A percentile compares a stretch with the other conserved stretches of the same genome.
These are phyloP conservation scores for Pisolithus marmoratus DNA, from an alignment of 768 basidiomycete genomes.

Conservation along the genomic window DNA sequence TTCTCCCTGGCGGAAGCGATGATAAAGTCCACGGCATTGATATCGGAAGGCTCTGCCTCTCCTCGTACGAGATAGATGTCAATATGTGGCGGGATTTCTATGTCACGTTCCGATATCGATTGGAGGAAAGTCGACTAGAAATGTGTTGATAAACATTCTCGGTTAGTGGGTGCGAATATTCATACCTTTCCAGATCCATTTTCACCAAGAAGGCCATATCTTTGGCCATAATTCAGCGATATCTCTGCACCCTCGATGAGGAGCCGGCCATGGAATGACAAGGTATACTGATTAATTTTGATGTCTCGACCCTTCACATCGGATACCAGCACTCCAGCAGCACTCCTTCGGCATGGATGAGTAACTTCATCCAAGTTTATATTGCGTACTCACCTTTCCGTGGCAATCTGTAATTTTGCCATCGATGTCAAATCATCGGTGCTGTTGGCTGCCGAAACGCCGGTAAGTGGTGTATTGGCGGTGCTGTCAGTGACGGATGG, in stretches of 20 bases:
- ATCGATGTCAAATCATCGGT: constrained; percentile 77
- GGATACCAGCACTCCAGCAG: constrained; percentile 88
- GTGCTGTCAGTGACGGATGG: constrained; percentile 62
- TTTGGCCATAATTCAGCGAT: constrained; percentile 81
- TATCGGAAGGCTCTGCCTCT: constrained; percentile 91
- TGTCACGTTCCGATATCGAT: constrained; percentile 93
- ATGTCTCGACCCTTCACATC: constrained; percentile 92
- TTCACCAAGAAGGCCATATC: constrained; percentile 94
- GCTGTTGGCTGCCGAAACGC: constrained; percentile 71
- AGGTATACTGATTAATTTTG: constrained; percentile 92
- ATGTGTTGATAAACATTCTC: not conserved
- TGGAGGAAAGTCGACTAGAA: constrained; percentile 88
- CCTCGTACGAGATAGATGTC: constrained; percentile 97
- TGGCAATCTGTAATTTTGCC: constrained; percentile 85
- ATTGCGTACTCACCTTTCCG: constrained; percentile 62
- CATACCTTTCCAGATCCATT: constrained; percentile 98
- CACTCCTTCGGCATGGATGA: constrained; percentile 51
- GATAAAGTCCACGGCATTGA: constrained; percentile 97
- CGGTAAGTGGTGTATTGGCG: constrained; percentile 76
- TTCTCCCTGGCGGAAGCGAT: constrained; percentile 88
- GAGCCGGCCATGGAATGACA: constrained; percentile 95
- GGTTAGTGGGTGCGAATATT: constrained; percentile 8
- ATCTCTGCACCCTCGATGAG: constrained; percentile 64
- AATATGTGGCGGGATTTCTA: constrained; percentile 90
- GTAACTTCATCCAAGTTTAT: not conserved